Evolutionary conservation across 176 grass and related monocot genomes (phyloP).

Genomic region (Cymbopogon citratus): DNA sequence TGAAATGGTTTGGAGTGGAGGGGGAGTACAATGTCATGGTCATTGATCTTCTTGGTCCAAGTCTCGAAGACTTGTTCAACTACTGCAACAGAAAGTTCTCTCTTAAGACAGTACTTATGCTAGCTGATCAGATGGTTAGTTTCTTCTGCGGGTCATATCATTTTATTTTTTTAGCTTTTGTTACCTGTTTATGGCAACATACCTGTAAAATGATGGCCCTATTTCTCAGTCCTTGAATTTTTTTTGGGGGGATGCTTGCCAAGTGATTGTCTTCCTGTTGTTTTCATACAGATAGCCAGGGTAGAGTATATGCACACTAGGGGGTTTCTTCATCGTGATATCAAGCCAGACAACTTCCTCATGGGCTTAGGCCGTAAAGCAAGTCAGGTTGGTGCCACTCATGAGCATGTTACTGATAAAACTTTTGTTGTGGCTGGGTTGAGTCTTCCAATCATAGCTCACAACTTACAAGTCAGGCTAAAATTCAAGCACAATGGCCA

Average conservation of each 20-base stretch:
- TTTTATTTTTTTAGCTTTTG: slow-evolving; percentile 6
- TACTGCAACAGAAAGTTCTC: slow-evolving; percentile 79
- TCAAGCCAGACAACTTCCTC: slow-evolving; percentile 92
- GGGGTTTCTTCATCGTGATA: slow-evolving; percentile 95
- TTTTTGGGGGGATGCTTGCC: neutral
- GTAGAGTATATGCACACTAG: slow-evolving; percentile 92
- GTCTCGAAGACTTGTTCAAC: slow-evolving; percentile 79
- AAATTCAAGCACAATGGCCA: neutral
- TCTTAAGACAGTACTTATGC: slow-evolving; percentile 89
- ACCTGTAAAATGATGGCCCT: neutral
- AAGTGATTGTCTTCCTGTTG: neutral
- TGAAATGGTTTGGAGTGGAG: slow-evolving; percentile 87
- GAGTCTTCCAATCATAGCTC: slow-evolving; percentile 3
- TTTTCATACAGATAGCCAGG: slow-evolving; percentile 61
- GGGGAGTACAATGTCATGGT: slow-evolving; percentile 96
- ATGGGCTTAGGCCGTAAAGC: slow-evolving; percentile 77
- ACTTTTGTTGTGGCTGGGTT: slow-evolving; percentile 11
- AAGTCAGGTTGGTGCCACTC: slow-evolving; percentile 60
- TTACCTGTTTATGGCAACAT: neutral
- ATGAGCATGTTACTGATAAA: neutral
- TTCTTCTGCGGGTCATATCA: neutral
- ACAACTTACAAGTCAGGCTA: neutral
- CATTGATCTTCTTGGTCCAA: slow-evolving; percentile 94
- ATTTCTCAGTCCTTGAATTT: neutral
- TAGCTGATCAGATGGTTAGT: slow-evolving; percentile 78